A percentile compares a stretch with the other conserved stretches of the same genome.
Evolutionary conservation across 164 flowering plant genomes (phyloP).

Genomic region (Liquidambar formosana): DNA sequence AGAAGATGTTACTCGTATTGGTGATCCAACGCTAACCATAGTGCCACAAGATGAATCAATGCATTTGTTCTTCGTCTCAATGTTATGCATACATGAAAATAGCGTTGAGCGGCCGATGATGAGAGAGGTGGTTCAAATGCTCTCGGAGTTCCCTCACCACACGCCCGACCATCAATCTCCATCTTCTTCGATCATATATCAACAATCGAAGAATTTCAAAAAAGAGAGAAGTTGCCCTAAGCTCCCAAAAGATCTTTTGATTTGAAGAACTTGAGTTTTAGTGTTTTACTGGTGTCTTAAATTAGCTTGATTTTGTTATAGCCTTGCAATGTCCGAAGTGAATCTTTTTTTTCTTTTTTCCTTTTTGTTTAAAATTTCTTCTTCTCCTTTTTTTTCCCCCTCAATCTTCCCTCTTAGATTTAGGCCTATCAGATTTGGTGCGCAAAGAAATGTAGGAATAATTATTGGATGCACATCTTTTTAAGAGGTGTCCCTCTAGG

Average conservation of each 20-base stretch:
- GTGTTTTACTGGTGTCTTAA: conserved; percentile 4
- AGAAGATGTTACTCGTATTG: conserved; percentile 34
- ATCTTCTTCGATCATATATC: conserved; percentile 18
- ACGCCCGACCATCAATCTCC: conserved; percentile 21
- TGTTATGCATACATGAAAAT: conserved; percentile 63
- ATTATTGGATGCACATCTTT: not conserved
- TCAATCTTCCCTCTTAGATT: too few species aligned
- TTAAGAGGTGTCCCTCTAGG: not conserved
- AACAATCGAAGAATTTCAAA: conserved; percentile 10
- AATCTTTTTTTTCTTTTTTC: not conserved
- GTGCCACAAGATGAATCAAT: conserved; percentile 48
- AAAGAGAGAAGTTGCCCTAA: conserved; percentile 25
- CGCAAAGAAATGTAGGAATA: not conserved
- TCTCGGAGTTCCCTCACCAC: conserved; percentile 59
- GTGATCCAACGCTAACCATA: conserved; percentile 36
- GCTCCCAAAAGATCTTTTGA: conserved; percentile 29
- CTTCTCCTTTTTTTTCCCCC: too few species aligned
- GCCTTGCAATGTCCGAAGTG: conserved; percentile 2
- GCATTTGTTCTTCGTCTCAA: conserved; percentile 63
- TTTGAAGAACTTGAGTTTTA: conserved; percentile 13
- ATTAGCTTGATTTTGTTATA: conserved; percentile 7
- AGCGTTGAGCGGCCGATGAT: conserved; percentile 82
- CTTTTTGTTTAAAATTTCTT: not conserved
- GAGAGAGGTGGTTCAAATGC: conserved; percentile 93
- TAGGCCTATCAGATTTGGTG: conserved; percentile 1